Conservation (phyloP, 495 filamentous ascomycete genomes). For the Aspergillus sclerotioniger region DNA sequence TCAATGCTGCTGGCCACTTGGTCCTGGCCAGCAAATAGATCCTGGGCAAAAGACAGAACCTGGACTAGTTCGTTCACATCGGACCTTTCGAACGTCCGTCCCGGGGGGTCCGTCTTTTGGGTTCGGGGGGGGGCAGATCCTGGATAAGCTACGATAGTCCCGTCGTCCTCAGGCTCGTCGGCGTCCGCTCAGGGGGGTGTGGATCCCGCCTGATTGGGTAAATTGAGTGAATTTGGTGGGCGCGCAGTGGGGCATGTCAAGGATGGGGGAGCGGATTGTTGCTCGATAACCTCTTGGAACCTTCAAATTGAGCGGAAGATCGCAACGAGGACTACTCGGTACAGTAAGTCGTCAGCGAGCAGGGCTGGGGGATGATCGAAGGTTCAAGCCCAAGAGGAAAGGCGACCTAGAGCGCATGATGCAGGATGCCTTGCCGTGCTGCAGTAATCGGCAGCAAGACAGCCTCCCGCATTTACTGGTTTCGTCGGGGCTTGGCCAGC, state of each 20-base stretch:
- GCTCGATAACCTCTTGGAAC: neutral
- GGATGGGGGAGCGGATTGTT: neutral
- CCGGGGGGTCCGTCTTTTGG: no score
- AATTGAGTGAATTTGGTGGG: neutral
- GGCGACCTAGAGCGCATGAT: neutral
- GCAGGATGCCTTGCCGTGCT: neutral
- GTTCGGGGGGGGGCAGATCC: no score
- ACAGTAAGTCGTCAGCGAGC: no score
- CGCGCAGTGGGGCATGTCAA: neutral
- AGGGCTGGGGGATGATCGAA: neutral
- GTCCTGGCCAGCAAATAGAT: no score
- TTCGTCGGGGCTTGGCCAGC: neutral
- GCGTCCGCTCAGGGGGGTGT: neutral
- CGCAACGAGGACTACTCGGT: neutral
- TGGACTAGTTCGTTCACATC: no score
- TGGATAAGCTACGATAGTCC: no score
- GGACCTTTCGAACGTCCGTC: no score
- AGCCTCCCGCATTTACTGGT: constrained; percentile 25
- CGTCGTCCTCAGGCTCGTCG: no score
- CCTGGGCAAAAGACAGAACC: no score
- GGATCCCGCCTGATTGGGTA: neutral
- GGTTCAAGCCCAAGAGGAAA: neutral
- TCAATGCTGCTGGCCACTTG: neutral
- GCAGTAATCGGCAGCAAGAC: no score
- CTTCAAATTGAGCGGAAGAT: neutral